Conservation (phyloP, 2,329 filamentous ascomycete species). For the Botrytis galanthina region DNA sequence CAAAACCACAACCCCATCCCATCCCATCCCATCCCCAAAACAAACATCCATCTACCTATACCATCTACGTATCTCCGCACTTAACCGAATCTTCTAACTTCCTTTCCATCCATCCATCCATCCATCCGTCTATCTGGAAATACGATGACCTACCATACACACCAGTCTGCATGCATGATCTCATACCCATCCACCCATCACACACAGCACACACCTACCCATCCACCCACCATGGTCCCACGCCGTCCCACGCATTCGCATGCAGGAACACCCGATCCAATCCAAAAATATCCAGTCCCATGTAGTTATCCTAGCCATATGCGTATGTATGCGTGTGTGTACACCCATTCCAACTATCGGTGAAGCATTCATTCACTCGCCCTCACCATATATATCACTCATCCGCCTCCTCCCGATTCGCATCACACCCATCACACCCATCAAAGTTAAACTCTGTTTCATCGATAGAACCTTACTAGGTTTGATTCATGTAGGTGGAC, state of each 20-base stretch:
- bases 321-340: background rate
- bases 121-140: background rate
- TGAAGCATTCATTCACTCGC: background rate
- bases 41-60: background rate
- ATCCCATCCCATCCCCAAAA: background rate
- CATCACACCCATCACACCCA: too few species aligned
- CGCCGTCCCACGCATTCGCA: background rate
- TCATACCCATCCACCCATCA: background rate
- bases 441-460: background rate
- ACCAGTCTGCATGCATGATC: background rate
- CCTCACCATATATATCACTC: too few species aligned
- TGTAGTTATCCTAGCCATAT: background rate
- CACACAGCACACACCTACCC: background rate
- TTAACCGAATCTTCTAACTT: background rate
- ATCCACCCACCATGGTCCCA: background rate
- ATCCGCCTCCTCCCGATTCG: too few species aligned
- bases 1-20: background rate
- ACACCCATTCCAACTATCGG: background rate
- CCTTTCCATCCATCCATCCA: background rate
- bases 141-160: background rate
- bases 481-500: background rate
- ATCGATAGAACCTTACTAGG: background rate
- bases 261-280: background rate
- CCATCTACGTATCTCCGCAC: background rate
- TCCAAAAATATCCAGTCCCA: background rate